Evolutionary conservation across 2,329 filamentous ascomycete genomes (phyloP).

Genomic region (Apiospora koreana): DNA sequence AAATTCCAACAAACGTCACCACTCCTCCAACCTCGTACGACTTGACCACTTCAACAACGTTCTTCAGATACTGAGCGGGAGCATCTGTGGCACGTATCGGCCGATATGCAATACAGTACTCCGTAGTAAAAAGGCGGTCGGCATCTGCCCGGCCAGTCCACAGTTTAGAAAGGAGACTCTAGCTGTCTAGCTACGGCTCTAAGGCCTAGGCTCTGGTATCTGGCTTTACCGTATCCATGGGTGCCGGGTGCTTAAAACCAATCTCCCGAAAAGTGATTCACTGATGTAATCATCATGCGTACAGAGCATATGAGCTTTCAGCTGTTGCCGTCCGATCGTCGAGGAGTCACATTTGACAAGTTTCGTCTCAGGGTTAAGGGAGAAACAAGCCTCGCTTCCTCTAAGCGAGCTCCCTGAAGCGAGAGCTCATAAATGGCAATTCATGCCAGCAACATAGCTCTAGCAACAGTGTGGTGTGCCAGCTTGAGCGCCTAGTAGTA

Average conservation of each 20-base stretch:
- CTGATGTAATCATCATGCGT: constrained; percentile 7
- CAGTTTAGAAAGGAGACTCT: background rate
- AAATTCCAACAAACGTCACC: background rate
- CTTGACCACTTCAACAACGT: background rate
- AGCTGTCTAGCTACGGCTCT: background rate
- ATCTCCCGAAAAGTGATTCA: background rate
- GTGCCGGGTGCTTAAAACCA: background rate
- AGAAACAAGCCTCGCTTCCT: background rate
- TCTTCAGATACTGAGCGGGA: background rate
- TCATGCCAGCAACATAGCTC: background rate
- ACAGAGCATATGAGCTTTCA: too few species aligned
- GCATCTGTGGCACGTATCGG: background rate
- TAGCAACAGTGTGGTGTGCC: too few species aligned
- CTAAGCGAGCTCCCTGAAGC: constrained; percentile 5
- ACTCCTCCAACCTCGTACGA: background rate
- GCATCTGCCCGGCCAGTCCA: background rate
- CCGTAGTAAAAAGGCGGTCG: background rate
- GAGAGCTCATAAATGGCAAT: background rate
- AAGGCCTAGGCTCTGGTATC: background rate
- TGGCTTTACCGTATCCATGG: background rate
- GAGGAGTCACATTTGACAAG: background rate
- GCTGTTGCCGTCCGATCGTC: background rate
- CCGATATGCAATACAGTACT: too few species aligned
- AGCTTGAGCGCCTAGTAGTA: background rate
- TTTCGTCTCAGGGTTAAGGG: background rate